Percentiles rank a stretch among this genome's conserved stretches.
Conservation (phyloP, 2,329 filamentous ascomycete genomes). For the Orbilia brochopaga region DNA sequence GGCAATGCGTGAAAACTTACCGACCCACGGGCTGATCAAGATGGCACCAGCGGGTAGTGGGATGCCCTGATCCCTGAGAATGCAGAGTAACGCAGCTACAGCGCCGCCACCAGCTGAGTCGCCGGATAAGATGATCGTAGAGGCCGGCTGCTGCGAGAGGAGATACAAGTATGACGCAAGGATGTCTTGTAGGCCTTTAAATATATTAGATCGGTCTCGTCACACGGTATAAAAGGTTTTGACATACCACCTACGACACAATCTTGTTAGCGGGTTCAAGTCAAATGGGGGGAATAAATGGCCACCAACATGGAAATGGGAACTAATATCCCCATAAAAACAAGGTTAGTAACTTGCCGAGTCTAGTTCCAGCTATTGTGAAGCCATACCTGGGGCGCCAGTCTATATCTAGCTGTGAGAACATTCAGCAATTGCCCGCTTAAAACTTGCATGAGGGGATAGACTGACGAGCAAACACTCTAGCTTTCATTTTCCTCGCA, state of each 20-base stretch:
- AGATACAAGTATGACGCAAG: conserved; percentile 85
- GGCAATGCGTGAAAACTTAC: conserved; percentile 16
- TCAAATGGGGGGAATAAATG: not conserved
- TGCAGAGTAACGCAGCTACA: conserved; percentile 78
- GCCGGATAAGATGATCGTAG: conserved; percentile 83
- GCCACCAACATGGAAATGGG: conserved; percentile 82
- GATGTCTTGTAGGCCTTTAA: conserved; percentile 74
- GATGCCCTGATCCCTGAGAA: conserved; percentile 79
- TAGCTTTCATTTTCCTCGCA: conserved; percentile 88
- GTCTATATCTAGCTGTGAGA: conserved; percentile 72
- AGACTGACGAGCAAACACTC: conserved; percentile 72
- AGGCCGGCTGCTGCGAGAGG: conserved; percentile 75
- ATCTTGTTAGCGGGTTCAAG: not conserved
- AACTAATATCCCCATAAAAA: conserved; percentile 69
- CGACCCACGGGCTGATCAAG: conserved; percentile 89
- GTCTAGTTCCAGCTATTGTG: not conserved
- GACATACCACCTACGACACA: conserved; percentile 21
- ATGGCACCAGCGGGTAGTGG: conserved; percentile 88
- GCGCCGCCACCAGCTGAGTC: conserved; percentile 95
- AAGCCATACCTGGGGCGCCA: conserved; percentile 64
- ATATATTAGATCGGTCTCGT: conserved; percentile 14
- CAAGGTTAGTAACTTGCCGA: not conserved
- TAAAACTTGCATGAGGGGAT: not conserved
- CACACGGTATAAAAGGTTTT: not conserved
- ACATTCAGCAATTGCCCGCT: not conserved